Base-by-base conservation (phyloP, 192 early-diverging fungal genomes). In the Coemansia sp. region DNA sequence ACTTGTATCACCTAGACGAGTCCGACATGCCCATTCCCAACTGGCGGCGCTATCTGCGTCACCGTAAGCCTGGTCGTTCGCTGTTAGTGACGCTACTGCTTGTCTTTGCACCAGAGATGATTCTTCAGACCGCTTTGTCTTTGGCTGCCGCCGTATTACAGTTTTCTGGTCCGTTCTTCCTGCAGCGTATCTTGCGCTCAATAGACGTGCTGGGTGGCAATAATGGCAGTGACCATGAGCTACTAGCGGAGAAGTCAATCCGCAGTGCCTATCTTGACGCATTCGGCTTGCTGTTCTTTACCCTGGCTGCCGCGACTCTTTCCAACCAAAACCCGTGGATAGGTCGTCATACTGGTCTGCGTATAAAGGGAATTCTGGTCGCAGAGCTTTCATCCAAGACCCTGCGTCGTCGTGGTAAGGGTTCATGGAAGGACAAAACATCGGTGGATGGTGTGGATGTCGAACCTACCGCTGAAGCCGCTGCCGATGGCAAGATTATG, bases 371-470 rank as follows among this genome's bases (percentile, higher is more conserved):
- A 5, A 76, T 90, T 38, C 57, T 90, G 24, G 80, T 90, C 31
- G 88, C 85, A 1, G 92, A 93, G 74, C 85, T 93, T 1, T 89
- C 91, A 36, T 67, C 74, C 20, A 93, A 91, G 70, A 88, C 90
- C 2, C 71, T 93, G 15, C 72, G 82, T 18, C 82, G 90, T 16
- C 84, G 87, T 67, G 86, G 87, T 24, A 75, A 75, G 57, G 87
- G 87, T 69, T 77, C 84, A 29, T 87, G 83, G 65, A 81, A 83
- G 40, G 76, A 79, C 9, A 73, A 74, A 13, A 68, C 74, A 43
- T 71, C 80, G 6, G 66, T 61, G n/a, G 51, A 47, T 41, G 70
- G 33, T 3, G 47, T 72, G 5, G 64, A 5, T 6, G 67, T 73
- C n/a, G 71, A 78, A 9, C 64, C 76, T 18, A 73, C 76, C 7